phyloP scores from a whole-genome alignment of 164 flowering plant species.

The Kalanchoe fedtschenkoi region DNA sequence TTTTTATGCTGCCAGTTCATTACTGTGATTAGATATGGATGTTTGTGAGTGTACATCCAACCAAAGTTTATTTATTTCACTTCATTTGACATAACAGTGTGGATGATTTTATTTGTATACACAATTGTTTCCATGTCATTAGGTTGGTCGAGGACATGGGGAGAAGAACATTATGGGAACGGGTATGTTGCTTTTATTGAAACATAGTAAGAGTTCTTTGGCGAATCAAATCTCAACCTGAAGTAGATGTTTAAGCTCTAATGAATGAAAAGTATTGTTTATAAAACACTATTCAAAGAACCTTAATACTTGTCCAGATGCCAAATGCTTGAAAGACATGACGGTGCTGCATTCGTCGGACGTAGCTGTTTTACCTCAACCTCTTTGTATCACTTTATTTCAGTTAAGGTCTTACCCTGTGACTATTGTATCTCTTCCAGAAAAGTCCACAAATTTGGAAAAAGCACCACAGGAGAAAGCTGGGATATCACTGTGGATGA shows the following conservation, averaged over 20 bases:
- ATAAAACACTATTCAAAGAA: no score
- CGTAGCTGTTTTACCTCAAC: neutral
- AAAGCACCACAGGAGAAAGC: conserved; percentile 93
- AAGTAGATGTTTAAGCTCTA: neutral
- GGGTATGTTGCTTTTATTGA: conserved; percentile 46
- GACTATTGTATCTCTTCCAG: conserved; percentile 25
- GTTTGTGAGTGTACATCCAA: neutral
- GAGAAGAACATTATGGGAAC: conserved; percentile 95
- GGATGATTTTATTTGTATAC: no score
- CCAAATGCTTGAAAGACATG: no score
- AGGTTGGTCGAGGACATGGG: conserved; percentile 99
- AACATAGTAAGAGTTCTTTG: neutral
- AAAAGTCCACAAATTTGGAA: conserved; percentile 96
- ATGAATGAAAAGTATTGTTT: no score
- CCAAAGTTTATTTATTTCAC: neutral
- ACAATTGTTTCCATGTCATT: conserved; percentile 12
- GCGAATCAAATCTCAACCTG: neutral
- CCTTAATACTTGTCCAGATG: no score
- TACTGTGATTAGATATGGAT: neutral
- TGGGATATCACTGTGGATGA: conserved; percentile 95
- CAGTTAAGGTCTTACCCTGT: neutral
- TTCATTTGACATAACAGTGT: neutral
- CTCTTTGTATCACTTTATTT: neutral
- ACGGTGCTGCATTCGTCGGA: neutral
- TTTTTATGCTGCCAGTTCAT: neutral